Evolutionary conservation across 805 yeast genomes (phyloP).

Genomic region (Starmerella riodocensis): DNA sequence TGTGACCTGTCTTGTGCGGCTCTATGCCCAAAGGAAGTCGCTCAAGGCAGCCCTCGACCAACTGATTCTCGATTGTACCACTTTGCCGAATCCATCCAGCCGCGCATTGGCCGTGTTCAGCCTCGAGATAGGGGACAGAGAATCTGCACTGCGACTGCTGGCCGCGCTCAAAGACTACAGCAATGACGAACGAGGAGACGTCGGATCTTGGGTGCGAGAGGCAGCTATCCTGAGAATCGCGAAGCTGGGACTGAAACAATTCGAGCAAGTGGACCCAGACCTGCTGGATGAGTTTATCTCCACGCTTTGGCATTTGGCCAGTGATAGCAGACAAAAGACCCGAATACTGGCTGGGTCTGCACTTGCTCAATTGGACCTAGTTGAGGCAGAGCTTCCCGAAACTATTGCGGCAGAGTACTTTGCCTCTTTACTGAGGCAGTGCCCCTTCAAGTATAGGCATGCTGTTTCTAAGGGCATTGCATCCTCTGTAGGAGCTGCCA

Average conservation of each 20-base stretch:
- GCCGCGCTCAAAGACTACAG: slow-evolving; percentile 61
- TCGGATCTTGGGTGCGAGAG: slow-evolving; percentile 62
- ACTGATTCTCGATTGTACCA: neutral
- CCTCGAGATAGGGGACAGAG: neutral
- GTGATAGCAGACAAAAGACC: slow-evolving; percentile 50
- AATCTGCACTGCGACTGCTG: slow-evolving; percentile 11
- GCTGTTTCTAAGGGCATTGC: slow-evolving; percentile 16
- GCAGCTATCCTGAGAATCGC: slow-evolving; percentile 36
- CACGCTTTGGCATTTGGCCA: slow-evolving; percentile 40
- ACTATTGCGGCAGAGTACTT: slow-evolving; percentile 4
- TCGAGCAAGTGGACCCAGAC: neutral
- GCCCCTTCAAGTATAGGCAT: neutral
- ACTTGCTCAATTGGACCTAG: slow-evolving; percentile 23
- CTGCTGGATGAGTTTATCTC: slow-evolving; percentile 12
- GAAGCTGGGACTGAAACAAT: slow-evolving; percentile 12
- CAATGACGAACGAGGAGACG: slow-evolving; percentile 72
- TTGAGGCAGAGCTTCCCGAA: neutral
- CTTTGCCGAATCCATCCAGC: slow-evolving; percentile 13
- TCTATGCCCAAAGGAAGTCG: neutral
- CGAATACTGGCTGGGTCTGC: slow-evolving; percentile 34
- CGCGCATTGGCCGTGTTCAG: slow-evolving; percentile 14
- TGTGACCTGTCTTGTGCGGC: slow-evolving; percentile 12
- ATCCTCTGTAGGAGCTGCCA: slow-evolving; percentile 11
- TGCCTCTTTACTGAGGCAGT: neutral
- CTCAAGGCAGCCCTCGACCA: neutral